These are phyloP conservation scores for Staphylotrichum tortipilum DNA, from an alignment of 495 filamentous ascomycete genomes.

Conservation along the genomic window DNA sequence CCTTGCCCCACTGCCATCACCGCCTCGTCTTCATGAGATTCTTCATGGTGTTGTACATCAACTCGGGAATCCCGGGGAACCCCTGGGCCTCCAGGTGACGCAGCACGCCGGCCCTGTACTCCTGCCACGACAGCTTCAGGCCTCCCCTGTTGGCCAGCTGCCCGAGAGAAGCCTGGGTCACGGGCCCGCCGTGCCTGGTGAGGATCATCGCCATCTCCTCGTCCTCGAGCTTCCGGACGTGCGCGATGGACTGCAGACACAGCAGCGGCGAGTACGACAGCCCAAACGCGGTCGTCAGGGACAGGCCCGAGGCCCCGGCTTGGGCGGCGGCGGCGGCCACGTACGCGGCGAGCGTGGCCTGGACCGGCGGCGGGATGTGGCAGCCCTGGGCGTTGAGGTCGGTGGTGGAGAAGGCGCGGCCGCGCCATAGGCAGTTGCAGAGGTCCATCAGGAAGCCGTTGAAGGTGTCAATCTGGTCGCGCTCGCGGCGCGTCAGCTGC, in stretches of 20 bases:
- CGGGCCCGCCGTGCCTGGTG: slow-evolving; percentile 62
- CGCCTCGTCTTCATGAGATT: slow-evolving; percentile 44
- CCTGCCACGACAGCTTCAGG: slow-evolving; percentile 57
- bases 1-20: neutral
- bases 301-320: too few species aligned
- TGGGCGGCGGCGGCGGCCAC: slow-evolving; percentile 29
- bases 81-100: slow-evolving; percentile 58
- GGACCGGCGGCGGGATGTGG: slow-evolving; percentile 45
- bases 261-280: slow-evolving; percentile 61
- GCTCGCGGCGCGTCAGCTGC: slow-evolving; percentile 34
- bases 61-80: slow-evolving; percentile 54
- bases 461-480: slow-evolving; percentile 56
- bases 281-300: slow-evolving; percentile 53
- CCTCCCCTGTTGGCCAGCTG: slow-evolving; percentile 61
- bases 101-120: slow-evolving; percentile 68
- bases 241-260: slow-evolving; percentile 56
- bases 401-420: slow-evolving; percentile 57
- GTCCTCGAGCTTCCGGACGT: slow-evolving; percentile 60
- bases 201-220: slow-evolving; percentile 35
- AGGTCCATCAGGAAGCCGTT: slow-evolving; percentile 87
- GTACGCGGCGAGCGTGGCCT: slow-evolving; percentile 41
- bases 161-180: slow-evolving; percentile 57
- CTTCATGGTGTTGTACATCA: slow-evolving; percentile 84
- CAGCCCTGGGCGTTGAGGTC: slow-evolving; percentile 69
- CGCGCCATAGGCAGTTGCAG: slow-evolving; percentile 79